Evolutionary conservation across 2,329 filamentous ascomycete species (phyloP).

Genomic region (Aspergillus pseudoterreus): DNA sequence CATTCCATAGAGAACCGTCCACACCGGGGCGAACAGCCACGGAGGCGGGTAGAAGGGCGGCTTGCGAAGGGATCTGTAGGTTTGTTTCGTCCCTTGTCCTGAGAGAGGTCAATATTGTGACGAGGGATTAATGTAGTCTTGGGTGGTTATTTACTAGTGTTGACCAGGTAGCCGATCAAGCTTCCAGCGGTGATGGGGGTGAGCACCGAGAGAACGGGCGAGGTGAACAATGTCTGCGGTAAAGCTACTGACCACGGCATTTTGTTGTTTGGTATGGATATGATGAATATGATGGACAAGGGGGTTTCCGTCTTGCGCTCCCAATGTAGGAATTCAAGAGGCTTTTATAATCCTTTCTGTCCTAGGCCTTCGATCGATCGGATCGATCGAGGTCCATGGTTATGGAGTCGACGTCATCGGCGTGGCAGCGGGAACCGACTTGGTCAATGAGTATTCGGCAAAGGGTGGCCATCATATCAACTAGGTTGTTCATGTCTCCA

Average conservation of each 20-base stretch:
- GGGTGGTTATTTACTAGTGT: slow-evolving; percentile 18
- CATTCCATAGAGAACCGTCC: slow-evolving; percentile 57
- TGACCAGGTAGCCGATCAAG: slow-evolving; percentile 27
- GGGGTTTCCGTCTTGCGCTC: too few species aligned
- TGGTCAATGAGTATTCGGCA: too few species aligned
- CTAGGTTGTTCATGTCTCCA: too few species aligned
- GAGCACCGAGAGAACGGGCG: slow-evolving; percentile 26
- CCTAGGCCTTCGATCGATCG: not conserved
- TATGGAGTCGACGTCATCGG: not conserved
- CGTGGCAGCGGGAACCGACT: not conserved
- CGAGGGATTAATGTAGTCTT: not conserved
- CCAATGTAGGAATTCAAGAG: too few species aligned
- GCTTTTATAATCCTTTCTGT: too few species aligned
- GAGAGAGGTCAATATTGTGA: not conserved
- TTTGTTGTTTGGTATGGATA: not conserved
- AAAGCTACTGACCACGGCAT: slow-evolving; percentile 30
- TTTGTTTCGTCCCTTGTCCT: slow-evolving; percentile 32
- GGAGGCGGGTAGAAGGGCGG: slow-evolving; percentile 55
- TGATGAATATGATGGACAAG: too few species aligned
- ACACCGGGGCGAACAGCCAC: slow-evolving; percentile 57
- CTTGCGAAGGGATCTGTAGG: slow-evolving; percentile 37
- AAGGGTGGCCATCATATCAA: too few species aligned
- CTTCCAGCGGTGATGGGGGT: slow-evolving; percentile 26
- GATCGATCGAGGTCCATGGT: not conserved
- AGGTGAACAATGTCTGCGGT: slow-evolving; percentile 27